These are phyloP conservation scores for Ballota nigra DNA, from an alignment of 257 asterid genomes.

Conservation along the genomic window DNA sequence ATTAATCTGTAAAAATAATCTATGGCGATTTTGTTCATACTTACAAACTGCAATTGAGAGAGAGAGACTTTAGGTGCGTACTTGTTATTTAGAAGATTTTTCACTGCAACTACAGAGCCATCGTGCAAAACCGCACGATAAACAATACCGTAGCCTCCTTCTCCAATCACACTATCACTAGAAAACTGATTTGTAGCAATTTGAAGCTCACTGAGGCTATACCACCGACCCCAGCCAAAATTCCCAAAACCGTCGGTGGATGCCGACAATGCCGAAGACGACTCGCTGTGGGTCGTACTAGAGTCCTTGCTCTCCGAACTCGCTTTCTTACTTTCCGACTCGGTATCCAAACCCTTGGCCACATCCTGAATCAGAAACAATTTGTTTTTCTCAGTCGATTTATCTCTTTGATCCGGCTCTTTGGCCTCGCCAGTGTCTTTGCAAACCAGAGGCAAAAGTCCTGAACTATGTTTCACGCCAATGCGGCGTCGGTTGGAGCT, in stretches of 20 bases:
- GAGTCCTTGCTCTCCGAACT: conserved; percentile 79
- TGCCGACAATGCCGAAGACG: conserved; percentile 68
- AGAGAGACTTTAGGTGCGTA: conserved; percentile 26
- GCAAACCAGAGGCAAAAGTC: conserved; percentile 55
- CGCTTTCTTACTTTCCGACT: conserved; percentile 41
- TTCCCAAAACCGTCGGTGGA: conserved; percentile 54
- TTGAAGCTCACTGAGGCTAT: conserved; percentile 64
- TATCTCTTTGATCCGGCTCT: conserved; percentile 33
- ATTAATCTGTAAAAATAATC: conserved; percentile 1
- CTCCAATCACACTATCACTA: conserved; percentile 66
- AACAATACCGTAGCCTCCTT: conserved; percentile 89
- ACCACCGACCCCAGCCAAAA: conserved; percentile 80
- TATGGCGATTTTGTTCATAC: not conserved
- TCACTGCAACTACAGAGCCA: conserved; percentile 70
- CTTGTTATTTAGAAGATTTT: conserved; percentile 80
- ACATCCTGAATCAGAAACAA: conserved; percentile 46
- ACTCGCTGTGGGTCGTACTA: conserved; percentile 66
- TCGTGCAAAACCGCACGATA: conserved; percentile 65
- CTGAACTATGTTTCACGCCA: conserved; percentile 41
- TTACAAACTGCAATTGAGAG: not conserved
- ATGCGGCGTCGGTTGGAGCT: conserved; percentile 44
- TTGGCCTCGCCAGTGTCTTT: conserved; percentile 33
- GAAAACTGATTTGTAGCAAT: conserved; percentile 61
- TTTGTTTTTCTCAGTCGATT: conserved; percentile 31
- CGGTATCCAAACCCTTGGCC: conserved; percentile 36